Base-by-base conservation (phyloP, 164 flowering plant genomes). In the Stephania japonica region DNA sequence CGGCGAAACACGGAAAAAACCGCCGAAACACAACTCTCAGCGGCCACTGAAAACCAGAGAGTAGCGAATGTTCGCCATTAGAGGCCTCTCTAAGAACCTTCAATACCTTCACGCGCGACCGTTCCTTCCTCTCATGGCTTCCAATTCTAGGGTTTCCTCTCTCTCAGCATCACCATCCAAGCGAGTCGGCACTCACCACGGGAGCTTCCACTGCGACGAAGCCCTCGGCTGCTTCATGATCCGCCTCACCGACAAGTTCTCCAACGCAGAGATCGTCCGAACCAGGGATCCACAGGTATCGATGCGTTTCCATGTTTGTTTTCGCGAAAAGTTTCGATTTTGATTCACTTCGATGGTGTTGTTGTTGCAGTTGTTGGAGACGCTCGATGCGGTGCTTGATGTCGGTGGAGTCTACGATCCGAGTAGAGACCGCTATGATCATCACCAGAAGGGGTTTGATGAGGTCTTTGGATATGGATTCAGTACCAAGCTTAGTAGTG, bases 161-260 rank as follows among this genome's bases (percentile, higher is more conserved):
- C 21, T 56, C n/a, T 56, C 62, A 19, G 16, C 62, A 16, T 19
- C 62, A 16, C 16, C 62, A 16, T 56, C 62, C n/a, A 92, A 91
- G 86, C 86, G 90, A 41, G 86, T 95, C 19, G 99, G 98, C 74
- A 93, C 98, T 42, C 99, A 95, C 89, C 88, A 91, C 63, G 99
- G 99, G 1, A 91, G 91, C 88, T 95, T 95, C 80, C 99, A 95
- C 86, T 93, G 99, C 84, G 97, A 93, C 77, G 99, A 93, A 78
- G 98, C 99, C 26, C 97, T 95, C 4, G 99, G 93, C 74, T 95
- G 99, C 86, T 95, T 95, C 89, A 89, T 95, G 92, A 89, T 95
- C 75, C 94, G 95, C 70, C 93, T 89, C 76, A 90, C 97, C 64
- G 50, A 85, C 42, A 92, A 85, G 75, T 93, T 91, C 87, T 68